Base-by-base conservation (phyloP, 164 flowering plant genomes). In the Vitis rupestris region DNA sequence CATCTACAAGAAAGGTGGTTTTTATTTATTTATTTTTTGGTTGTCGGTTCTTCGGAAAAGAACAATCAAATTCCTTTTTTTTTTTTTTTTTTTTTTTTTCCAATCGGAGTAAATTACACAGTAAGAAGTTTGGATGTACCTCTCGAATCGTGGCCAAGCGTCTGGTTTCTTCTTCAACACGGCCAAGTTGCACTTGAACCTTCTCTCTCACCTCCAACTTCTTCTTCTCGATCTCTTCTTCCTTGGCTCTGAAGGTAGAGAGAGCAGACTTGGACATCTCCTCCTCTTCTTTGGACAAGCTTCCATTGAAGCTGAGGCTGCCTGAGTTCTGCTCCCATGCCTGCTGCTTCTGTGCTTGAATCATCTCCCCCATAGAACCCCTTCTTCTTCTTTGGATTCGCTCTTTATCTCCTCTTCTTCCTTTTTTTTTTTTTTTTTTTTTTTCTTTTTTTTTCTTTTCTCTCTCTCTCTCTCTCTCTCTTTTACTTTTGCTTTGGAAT, bases 161-260 rank as follows among this genome's bases (percentile, higher is more conserved):
- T 59, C 74, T 83, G 70, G 89, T 83, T 56, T 85, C 89, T 61
- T 85, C 87, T 23, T 85, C 89, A 53, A 83, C 85, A 2, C 89
- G 87, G 51, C 87, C 87, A 37, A 85, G 50, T 71, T 85, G 87
- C 7, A 75, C 75, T 48, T 82, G 87, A 63, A 85, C 87, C 55
- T 75, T 78, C 73, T 85, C 87, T 29, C 82, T 72, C 10, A 85
- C 83, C 75, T 83, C 83, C 76, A 80, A 23, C 71, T 79, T 83
- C 83, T 77, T 85, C 81, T 50, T 78, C 81, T 85, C 89, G 65
- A 85, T 85, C 82, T 85, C 89, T 50, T 85, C 87, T 63, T 85
- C 89, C 61, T 83, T 85, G 58, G 85, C 89, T 14, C 79, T 68
- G 71, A 80, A 85, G 14, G 76, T 74, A 12, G 84, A 73, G 11